These are phyloP conservation scores for Stagonosporopsis vannaccii DNA, from an alignment of 2,329 filamentous ascomycete species.

Conservation along the genomic window DNA sequence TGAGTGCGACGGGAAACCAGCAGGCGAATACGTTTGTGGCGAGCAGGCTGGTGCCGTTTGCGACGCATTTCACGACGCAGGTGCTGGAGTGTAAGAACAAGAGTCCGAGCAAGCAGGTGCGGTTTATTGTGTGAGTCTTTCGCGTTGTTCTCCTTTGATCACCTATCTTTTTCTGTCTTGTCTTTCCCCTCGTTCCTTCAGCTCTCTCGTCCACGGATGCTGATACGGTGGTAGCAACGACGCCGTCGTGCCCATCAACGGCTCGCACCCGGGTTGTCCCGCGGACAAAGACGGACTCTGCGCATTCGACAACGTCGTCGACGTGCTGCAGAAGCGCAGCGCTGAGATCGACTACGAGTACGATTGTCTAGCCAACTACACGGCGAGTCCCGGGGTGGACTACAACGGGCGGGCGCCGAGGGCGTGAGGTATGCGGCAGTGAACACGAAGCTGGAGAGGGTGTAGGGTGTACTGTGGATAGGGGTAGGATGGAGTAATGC, in stretches of 20 bases:
- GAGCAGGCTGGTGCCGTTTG: constrained; percentile 40
- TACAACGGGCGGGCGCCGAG: constrained; percentile 41
- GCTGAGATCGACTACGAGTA: constrained; percentile 39
- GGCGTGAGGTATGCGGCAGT: too few relatives aligned
- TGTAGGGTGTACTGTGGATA: too few relatives aligned
- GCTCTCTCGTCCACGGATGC: not conserved
- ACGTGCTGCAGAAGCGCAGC: constrained; percentile 37
- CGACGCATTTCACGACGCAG: constrained; percentile 42
- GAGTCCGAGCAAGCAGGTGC: constrained; percentile 36
- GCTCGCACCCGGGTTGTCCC: constrained; percentile 33
- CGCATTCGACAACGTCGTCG: constrained; percentile 38
- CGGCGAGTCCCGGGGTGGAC: constrained; percentile 28
- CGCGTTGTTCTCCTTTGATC: not conserved
- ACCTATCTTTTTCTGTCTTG: not conserved
- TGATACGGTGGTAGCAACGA: constrained; percentile 29
- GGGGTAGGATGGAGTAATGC: too few relatives aligned
- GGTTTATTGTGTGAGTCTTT: constrained; percentile 40
- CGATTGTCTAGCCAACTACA: constrained; percentile 43
- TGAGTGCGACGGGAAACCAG: constrained; percentile 28
- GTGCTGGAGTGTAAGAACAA: constrained; percentile 33
- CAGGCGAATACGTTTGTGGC: constrained; percentile 36
- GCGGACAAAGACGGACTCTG: constrained; percentile 35
- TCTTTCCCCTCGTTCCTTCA: too few relatives aligned
- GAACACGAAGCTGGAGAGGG: too few relatives aligned
- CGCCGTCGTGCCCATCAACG: constrained; percentile 36